Evolutionary conservation across 1,139 yeast genomes (phyloP).

Genomic region (Saccharomyces hybrid): DNA sequence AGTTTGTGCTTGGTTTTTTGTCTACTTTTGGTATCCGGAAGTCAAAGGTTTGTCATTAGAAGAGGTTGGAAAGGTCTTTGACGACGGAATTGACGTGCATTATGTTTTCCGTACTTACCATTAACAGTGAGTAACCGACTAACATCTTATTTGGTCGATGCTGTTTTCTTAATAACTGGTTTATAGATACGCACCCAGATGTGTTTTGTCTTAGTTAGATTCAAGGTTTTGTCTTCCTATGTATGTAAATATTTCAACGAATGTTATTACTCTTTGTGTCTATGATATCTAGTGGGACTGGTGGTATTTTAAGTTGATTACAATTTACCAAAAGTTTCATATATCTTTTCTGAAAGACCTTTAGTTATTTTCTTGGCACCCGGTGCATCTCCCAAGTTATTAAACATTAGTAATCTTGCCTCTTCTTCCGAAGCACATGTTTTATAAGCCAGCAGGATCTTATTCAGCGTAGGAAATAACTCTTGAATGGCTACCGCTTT

Average conservation of each 20-base stretch:
- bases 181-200: no score
- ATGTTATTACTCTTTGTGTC: not conserved
- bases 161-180: not conserved
- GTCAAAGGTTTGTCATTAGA: slow-evolving; percentile 42
- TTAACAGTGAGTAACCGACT: slow-evolving; percentile 2
- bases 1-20: slow-evolving; percentile 37
- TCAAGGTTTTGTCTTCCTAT: not conserved
- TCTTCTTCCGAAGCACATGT: slow-evolving; percentile 30
- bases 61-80: slow-evolving; percentile 37
- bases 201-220: no score
- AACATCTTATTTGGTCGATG: not conserved
- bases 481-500: slow-evolving; percentile 73
- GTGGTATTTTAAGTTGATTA: not conserved
- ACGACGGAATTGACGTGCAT: slow-evolving; percentile 35
- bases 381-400: slow-evolving; percentile 44
- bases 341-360: slow-evolving; percentile 52
- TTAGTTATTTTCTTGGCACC: slow-evolving; percentile 57
- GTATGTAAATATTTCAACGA: not conserved
- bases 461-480: slow-evolving; percentile 26
- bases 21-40: slow-evolving; percentile 41
- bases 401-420: slow-evolving; percentile 39
- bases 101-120: slow-evolving; percentile 31
- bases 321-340: slow-evolving; percentile 50
- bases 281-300: not conserved
- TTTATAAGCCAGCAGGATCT: slow-evolving; percentile 35